Evolutionary conservation across 2,329 filamentous ascomycete species (phyloP), one percentile per base, ranked within the genome.

Genomic region (Thermothelomyces thermophilus): DNA sequence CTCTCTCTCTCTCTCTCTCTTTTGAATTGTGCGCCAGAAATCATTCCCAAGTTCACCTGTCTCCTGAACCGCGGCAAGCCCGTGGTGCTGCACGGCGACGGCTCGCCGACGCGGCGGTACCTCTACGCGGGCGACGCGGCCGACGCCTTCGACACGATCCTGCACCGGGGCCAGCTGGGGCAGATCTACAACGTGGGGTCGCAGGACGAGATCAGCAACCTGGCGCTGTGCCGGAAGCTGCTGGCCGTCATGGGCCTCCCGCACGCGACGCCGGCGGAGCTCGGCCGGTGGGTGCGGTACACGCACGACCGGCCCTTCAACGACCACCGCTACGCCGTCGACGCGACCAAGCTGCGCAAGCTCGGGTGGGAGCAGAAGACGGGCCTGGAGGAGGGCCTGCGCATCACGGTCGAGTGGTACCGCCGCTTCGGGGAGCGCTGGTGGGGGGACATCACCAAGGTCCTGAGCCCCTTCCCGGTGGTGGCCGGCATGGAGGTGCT

Each of bases 151-250:
- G 87, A 93, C 68, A 89, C 86, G 0, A 89, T 93, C 60, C 75
- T 93, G 20, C 87, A 93, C 73, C 83, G 81, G 60, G 87, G 87
- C 17, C 70, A 75, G 43, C 72, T 86, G 30, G 86, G 86, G 1
- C 83, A 90, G 61, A 80, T 87, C 53, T 93, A 93, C 73, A 93
- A 93, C 57, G 84, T 93, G 9, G 84, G 84, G 39, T 90, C 87
- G 0, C 76, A 78, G 53, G 84, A 90, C 63, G 86, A 90, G 64
- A 77, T 90, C 41, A 86, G 84, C 56, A 90, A 90, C 63, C 70
- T 86, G 16, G 74, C 82, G 2, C 73, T 91, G 5, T 86, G 86
- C 66, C 68, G 70, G 52, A 79, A 76, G 64, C 72, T 91, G 16
- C 73, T 90, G 22, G 70, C 73, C 28, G 73, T 82, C 50, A 80